Evolutionary conservation across 768 basidiomycete genomes (phyloP).

Genomic region (Russula sp.): DNA sequence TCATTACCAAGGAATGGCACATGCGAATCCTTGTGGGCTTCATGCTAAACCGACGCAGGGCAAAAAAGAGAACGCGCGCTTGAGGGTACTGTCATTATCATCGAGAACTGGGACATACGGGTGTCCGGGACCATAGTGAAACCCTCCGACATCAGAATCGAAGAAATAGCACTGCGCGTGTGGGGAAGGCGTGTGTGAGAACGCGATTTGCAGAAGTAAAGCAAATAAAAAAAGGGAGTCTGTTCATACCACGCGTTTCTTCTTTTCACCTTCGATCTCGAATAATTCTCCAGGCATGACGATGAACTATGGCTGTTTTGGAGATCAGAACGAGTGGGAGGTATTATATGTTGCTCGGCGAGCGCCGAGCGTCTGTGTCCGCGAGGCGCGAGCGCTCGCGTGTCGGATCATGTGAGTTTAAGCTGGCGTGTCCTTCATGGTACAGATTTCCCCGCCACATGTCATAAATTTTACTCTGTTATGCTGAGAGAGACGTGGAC

Average conservation of each 20-base stretch:
- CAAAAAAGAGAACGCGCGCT: conserved; percentile 24
- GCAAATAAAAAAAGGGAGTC: conserved; percentile 8
- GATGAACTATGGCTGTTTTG: background rate
- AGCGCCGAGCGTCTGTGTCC: conserved; percentile 22
- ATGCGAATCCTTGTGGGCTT: conserved; percentile 98
- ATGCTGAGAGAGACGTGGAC: background rate
- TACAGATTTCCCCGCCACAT: background rate
- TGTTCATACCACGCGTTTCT: conserved; percentile 81
- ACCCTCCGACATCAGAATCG: conserved; percentile 98
- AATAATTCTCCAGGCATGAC: conserved; percentile 38
- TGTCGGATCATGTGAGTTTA: too few species aligned
- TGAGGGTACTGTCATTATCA: conserved; percentile 17
- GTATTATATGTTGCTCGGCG: conserved; percentile 17
- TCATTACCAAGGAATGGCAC: conserved; percentile 99
- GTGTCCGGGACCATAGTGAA: conserved; percentile 98
- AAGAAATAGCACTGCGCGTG: conserved; percentile 90
- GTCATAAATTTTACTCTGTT: background rate
- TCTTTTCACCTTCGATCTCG: conserved; percentile 61
- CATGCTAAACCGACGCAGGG: conserved; percentile 54
- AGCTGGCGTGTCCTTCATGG: background rate
- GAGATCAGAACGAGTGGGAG: conserved; percentile 3
- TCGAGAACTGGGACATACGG: conserved; percentile 50
- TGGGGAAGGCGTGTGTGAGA: conserved; percentile 6
- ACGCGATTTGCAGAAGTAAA: background rate
- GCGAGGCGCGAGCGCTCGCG: conserved; percentile 11